Evolutionary conservation across 1,284 basidiomycete species (phyloP).

Genomic region (Volvariella surrecta): DNA sequence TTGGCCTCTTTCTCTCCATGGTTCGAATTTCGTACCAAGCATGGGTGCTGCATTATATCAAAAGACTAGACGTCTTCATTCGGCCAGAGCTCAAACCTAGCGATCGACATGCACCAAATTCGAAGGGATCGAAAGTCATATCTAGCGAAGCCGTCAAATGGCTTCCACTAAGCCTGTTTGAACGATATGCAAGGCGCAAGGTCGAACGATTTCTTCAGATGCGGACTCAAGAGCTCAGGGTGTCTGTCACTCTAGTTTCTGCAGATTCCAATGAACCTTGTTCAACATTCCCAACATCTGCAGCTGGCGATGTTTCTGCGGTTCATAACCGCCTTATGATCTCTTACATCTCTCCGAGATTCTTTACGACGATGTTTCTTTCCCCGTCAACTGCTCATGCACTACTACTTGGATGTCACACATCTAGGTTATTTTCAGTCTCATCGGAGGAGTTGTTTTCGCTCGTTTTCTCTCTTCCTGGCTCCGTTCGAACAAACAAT

Average conservation of each 20-base stretch:
- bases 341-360: constrained; percentile 39
- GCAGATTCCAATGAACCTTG: constrained; percentile 24
- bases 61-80: constrained; percentile 52
- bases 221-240: constrained; percentile 23
- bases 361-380: constrained; percentile 45
- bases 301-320: neutral
- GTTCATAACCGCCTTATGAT: constrained; percentile 26
- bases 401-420: constrained; percentile 24
- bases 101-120: constrained; percentile 6
- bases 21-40: constrained; percentile 63
- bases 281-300: constrained; percentile 13
- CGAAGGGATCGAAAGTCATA: neutral
- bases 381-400: constrained; percentile 37
- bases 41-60: constrained; percentile 56
- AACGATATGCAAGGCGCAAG: constrained; percentile 28
- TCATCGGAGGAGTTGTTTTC: constrained; percentile 29
- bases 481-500: neutral
- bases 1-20: constrained; percentile 51
- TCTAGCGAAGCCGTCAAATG: constrained; percentile 35
- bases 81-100: constrained; percentile 52
- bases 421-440: constrained; percentile 25
- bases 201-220: constrained; percentile 26
- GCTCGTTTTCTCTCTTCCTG: constrained; percentile 24
- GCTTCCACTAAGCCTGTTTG: constrained; percentile 32
- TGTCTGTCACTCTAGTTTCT: constrained; percentile 31